A percentile compares a stretch with the other conserved stretches of the same genome.
Conservation (phyloP, 1,284 basidiomycete species). For the Ceraceosorus guamensis region DNA sequence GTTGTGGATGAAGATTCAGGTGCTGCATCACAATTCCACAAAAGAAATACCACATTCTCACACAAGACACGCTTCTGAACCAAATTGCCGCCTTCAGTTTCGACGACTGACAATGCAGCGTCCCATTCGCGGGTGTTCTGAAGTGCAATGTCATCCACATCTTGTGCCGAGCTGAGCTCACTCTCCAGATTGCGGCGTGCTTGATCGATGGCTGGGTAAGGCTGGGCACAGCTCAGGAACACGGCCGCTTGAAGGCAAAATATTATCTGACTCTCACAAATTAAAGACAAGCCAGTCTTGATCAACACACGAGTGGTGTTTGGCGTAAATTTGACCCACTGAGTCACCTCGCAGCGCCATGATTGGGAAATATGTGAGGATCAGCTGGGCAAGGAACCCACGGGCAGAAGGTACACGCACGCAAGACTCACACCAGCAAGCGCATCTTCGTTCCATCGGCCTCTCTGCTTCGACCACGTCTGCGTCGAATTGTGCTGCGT, state of each 20-base stretch:
- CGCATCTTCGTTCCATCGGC: constrained; percentile 50
- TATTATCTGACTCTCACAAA: not conserved
- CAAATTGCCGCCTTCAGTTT: constrained; percentile 57
- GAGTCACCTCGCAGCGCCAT: not conserved
- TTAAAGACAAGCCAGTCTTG: not conserved
- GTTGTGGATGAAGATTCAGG: too few relatives aligned
- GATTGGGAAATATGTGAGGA: not conserved
- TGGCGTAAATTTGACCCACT: not conserved
- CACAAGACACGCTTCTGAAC: constrained; percentile 58
- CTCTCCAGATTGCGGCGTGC: constrained; percentile 63
- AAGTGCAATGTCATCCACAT: constrained; percentile 59
- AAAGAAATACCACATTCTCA: too few relatives aligned
- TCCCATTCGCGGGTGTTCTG: constrained; percentile 63
- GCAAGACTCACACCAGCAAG: constrained; percentile 58
- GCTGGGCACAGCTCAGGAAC: not conserved
- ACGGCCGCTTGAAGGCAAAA: not conserved
- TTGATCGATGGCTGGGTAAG: constrained; percentile 58
- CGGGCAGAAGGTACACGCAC: not conserved
- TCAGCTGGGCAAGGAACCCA: not conserved
- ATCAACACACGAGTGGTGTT: not conserved
- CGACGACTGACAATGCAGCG: constrained; percentile 55
- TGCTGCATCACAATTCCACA: too few relatives aligned
- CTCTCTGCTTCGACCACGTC: constrained; percentile 23
- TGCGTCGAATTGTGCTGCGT: constrained; percentile 53
- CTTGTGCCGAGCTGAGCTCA: constrained; percentile 54